Evolutionary conservation across 768 basidiomycete genomes (phyloP).

Genomic region (Megacollybia marginata): DNA sequence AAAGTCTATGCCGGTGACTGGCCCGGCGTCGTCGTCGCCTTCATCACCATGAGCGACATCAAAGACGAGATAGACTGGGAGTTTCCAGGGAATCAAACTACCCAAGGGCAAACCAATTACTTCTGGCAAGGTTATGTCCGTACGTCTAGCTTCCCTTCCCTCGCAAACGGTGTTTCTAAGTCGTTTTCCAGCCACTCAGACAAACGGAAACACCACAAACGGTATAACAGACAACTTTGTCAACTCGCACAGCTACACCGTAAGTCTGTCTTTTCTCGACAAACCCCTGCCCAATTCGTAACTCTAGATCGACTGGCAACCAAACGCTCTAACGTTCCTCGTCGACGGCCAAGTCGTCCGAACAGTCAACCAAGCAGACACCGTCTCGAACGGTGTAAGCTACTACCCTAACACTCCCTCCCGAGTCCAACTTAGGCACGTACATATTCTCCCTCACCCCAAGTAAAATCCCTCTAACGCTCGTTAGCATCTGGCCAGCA

Average conservation of each 20-base stretch:
- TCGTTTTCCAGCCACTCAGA: constrained; percentile 28
- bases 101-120: constrained; percentile 69
- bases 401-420: constrained; percentile 75
- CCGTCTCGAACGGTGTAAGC: constrained; percentile 45
- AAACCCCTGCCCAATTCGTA: background rate
- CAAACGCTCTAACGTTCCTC: constrained; percentile 53
- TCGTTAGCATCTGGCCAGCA: constrained; percentile 68
- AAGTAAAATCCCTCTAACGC: background rate
- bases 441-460: background rate
- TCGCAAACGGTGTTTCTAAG: background rate
- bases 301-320: constrained; percentile 79
- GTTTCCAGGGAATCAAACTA: constrained; percentile 58
- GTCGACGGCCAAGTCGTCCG: constrained; percentile 70
- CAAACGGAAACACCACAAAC: constrained; percentile 39
- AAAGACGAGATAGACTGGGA: constrained; percentile 90
- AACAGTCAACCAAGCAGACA: constrained; percentile 55
- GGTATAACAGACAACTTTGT: constrained; percentile 55
- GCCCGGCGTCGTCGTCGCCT: constrained; percentile 78
- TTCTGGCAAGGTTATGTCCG: constrained; percentile 73
- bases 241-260: constrained; percentile 74
- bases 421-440: constrained; percentile 72
- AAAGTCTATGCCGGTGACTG: constrained; percentile 77
- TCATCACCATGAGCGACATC: constrained; percentile 78
- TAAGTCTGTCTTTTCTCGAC: constrained; percentile 23
- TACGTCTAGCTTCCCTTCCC: constrained; percentile 24